Percentiles rank a stretch among this genome's conserved stretches.
Conservation (phyloP, 2,329 filamentous ascomycete species). For the Stagonosporopsis chrysanthemi region DNA sequence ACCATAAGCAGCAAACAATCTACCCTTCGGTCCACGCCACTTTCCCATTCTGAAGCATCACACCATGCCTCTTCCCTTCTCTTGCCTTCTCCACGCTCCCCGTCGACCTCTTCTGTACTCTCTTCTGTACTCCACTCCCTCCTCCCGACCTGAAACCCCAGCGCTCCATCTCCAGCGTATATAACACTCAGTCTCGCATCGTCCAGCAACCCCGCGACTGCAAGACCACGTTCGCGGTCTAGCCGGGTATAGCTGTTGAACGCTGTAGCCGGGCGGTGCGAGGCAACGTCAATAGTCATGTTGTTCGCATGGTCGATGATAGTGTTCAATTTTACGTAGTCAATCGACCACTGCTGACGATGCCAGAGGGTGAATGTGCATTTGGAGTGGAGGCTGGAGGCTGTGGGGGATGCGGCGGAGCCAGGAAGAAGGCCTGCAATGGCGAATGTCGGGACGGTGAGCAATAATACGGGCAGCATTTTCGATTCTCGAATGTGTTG, state of each 20-base stretch:
- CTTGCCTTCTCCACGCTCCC: neutral
- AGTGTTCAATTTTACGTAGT: slow-evolving; percentile 27
- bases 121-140: neutral
- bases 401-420: neutral
- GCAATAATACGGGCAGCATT: neutral
- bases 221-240: slow-evolving; percentile 10
- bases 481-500: neutral
- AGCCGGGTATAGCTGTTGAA: slow-evolving; percentile 25
- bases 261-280: slow-evolving; percentile 12
- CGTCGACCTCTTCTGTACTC: too few species aligned
- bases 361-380: slow-evolving; percentile 32
- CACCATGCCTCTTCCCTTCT: neutral
- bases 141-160: neutral
- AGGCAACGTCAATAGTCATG: slow-evolving; percentile 24
- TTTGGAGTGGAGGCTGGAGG: slow-evolving; percentile 5
- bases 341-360: slow-evolving; percentile 16
- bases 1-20: neutral
- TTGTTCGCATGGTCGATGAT: slow-evolving; percentile 23
- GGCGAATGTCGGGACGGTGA: neutral
- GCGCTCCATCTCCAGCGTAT: neutral
- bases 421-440: neutral
- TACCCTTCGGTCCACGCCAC: neutral
- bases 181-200: slow-evolving; percentile 11
- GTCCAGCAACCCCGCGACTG: slow-evolving; percentile 23
- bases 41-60: neutral